These are phyloP conservation scores for Scleroderma bovista DNA, from an alignment of 768 basidiomycete genomes.

Conservation along the genomic window DNA sequence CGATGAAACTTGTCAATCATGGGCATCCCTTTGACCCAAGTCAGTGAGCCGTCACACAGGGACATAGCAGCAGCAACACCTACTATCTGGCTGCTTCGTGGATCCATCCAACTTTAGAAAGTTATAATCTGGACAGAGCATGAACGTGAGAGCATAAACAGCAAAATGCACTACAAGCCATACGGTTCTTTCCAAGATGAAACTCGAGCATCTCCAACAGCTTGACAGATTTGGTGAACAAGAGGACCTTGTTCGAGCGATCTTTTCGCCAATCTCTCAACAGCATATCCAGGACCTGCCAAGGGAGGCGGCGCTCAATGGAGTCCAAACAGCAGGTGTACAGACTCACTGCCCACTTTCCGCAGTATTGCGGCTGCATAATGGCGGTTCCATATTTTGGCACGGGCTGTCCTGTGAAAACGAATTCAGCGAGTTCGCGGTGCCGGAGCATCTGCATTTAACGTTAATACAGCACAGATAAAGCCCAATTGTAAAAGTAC, in stretches of 20 bases:
- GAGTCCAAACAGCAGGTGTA: neutral
- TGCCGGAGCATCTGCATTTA: constrained; percentile 42
- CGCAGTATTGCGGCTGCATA: constrained; percentile 63
- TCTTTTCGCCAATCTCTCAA: constrained; percentile 66
- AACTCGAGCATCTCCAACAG: constrained; percentile 80
- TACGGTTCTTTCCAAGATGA: constrained; percentile 58
- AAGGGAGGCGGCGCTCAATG: no score
- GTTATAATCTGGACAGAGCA: constrained; percentile 38
- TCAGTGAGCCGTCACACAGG: neutral
- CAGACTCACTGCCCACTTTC: constrained; percentile 72
- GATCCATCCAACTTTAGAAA: constrained; percentile 81
- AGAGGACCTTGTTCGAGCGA: constrained; percentile 76
- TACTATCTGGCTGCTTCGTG: constrained; percentile 61
- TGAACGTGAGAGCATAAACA: neutral
- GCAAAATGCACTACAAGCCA: constrained; percentile 6
- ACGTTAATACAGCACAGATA: neutral
- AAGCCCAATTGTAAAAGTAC: neutral
- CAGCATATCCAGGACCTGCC: constrained; percentile 59
- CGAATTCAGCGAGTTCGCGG: constrained; percentile 53
- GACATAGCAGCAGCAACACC: constrained; percentile 19
- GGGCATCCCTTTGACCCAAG: constrained; percentile 60
- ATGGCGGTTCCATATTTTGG: constrained; percentile 62
- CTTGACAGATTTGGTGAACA: constrained; percentile 92
- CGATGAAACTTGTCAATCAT: constrained; percentile 81
- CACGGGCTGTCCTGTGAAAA: constrained; percentile 51